Conservation (phyloP, 345 rosid species). For the Ceriops tagal region DNA sequence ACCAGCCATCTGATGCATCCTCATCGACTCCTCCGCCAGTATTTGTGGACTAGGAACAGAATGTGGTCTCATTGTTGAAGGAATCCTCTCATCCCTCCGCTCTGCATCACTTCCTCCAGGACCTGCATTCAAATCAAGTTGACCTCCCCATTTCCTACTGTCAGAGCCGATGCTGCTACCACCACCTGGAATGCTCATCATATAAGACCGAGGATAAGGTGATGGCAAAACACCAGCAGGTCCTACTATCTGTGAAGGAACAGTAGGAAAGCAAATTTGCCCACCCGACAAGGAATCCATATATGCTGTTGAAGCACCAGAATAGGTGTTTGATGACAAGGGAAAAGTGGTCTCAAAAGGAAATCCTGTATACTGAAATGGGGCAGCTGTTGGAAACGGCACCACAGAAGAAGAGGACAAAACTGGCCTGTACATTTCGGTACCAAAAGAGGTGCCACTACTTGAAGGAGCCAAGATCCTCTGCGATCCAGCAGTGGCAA, state of each 20-base stretch:
- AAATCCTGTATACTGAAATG: slow-evolving; percentile 67
- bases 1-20: slow-evolving; percentile 62
- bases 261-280: slow-evolving; percentile 57
- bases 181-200: slow-evolving; percentile 53
- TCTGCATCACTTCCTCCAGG: slow-evolving; percentile 66
- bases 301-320: slow-evolving; percentile 66
- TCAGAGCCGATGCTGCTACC: slow-evolving; percentile 42
- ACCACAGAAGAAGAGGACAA: slow-evolving; percentile 72
- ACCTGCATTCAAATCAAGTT: slow-evolving; percentile 80
- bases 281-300: slow-evolving; percentile 68
- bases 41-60: slow-evolving; percentile 50
- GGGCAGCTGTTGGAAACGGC: slow-evolving; percentile 48
- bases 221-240: slow-evolving; percentile 54
- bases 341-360: slow-evolving; percentile 63
- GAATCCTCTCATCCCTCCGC: slow-evolving; percentile 54
- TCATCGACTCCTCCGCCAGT: slow-evolving; percentile 59
- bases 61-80: slow-evolving; percentile 49
- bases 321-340: slow-evolving; percentile 50
- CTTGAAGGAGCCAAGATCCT: slow-evolving; percentile 58
- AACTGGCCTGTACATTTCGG: slow-evolving; percentile 68
- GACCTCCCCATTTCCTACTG: slow-evolving; percentile 65
- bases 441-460: slow-evolving; percentile 46
- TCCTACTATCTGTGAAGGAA: slow-evolving; percentile 59
- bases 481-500: slow-evolving; percentile 55
- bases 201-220: slow-evolving; percentile 55